Evolutionary conservation across 2,329 filamentous ascomycete species (phyloP), one percentile per base, ranked within the genome.

Genomic region (Cryphonectria carpinicola): DNA sequence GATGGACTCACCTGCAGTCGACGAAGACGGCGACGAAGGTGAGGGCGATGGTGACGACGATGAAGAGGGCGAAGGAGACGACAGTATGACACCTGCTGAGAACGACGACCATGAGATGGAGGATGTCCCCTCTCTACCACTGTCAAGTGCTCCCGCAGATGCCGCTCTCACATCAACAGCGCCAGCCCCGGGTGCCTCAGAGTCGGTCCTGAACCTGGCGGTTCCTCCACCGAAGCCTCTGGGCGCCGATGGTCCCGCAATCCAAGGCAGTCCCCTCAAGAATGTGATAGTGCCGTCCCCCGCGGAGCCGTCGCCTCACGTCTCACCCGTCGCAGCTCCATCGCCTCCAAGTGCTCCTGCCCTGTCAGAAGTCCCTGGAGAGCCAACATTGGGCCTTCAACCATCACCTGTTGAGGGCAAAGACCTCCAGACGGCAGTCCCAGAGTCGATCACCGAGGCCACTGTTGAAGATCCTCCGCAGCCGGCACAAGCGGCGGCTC

Each of bases 251-350:
- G 78, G 81, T 3, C 79, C 81, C 1, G 81, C 76, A 72, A 74
- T 81, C 3, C 85, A 86, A 73, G 86, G 85, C 3, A 88, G 86
- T 67, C 86, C 86, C 0, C 77, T 88, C 28, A 87, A 87, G 78
- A 85, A 87, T 65, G 84, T 87, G 49, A 78, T 85, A 39, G 71
- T 85, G 22, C 81, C 80, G 13, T 86, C 85, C 13, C 84, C 85
- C 0, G 82, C 81, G 0, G 81, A 84, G 28, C 75, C 80, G 22
- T 58, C 54, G 28, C 35, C 65, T 66, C 49, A 58, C 49, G 43
- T 66, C 39, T 25, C 49, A 17, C 32, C 49, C 8, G 19, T 56
- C 3, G 49, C 67, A 11, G 37, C 54, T 37, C 28, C 60, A 32
- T 39, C 66, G 22, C 63, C 11, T 52, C n/a, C 69, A 52, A 52